A percentile compares a stretch with the other conserved stretches of the same genome.
These are phyloP conservation scores for Penicillium sp. DNA, from an alignment of 2,329 filamentous ascomycete species.

Conservation along the genomic window DNA sequence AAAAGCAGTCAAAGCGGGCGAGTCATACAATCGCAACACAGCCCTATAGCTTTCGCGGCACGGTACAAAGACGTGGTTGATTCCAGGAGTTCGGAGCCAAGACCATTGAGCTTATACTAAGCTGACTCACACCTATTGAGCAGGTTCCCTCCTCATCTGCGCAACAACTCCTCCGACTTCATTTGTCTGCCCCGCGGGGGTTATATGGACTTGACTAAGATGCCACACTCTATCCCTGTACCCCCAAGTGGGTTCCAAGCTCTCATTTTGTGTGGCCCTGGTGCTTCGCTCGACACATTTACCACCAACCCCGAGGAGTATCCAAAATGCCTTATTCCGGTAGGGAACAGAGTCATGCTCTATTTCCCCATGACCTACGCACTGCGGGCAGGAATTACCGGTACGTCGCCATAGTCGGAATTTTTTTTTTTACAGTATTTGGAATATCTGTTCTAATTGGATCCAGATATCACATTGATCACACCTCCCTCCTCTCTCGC, in stretches of 20 bases:
- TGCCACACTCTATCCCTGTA: constrained; percentile 39
- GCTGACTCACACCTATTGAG: background rate
- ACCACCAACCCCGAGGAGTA: constrained; percentile 49
- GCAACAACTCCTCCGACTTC: background rate
- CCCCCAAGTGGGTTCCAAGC: constrained; percentile 58
- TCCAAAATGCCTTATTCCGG: constrained; percentile 44
- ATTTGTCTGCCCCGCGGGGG: constrained; percentile 1
- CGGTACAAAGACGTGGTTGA: background rate
- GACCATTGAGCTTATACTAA: background rate
- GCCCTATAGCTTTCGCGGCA: background rate
- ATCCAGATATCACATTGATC: constrained; percentile 48
- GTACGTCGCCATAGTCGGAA: constrained; percentile 30
- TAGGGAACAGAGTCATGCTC: constrained; percentile 53
- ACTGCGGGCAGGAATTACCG: constrained; percentile 50
- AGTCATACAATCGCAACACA: background rate
- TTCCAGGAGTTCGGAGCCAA: background rate
- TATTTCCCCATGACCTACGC: constrained; percentile 53
- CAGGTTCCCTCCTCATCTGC: background rate
- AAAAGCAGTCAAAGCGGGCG: constrained; percentile 12
- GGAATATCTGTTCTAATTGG: background rate
- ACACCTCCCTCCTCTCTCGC: constrained; percentile 47
- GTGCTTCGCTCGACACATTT: constrained; percentile 52
- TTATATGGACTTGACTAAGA: background rate
- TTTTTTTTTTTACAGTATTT: background rate
- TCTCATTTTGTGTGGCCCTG: constrained; percentile 45